Percentiles rank a stretch among this genome's conserved stretches.
These are phyloP conservation scores for Trypanosoma scelopori DNA, from an alignment of 208 protist species.

Conservation along the genomic window DNA sequence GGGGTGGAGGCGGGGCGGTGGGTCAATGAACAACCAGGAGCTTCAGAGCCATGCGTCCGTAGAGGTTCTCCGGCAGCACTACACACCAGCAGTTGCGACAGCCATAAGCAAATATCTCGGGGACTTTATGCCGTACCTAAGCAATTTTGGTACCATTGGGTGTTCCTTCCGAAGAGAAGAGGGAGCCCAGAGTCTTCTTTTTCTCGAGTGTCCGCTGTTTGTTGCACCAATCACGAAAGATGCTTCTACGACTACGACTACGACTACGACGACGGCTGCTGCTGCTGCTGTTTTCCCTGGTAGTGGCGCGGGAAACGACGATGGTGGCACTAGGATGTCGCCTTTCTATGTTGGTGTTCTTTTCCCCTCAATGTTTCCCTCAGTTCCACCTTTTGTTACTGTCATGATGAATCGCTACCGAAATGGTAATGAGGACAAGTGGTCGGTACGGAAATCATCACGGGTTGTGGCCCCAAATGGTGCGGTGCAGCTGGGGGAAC, in stretches of 20 bases:
- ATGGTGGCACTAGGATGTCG: not conserved
- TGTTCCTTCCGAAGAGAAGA: conserved; percentile 4
- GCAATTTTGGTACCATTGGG: conserved; percentile 21
- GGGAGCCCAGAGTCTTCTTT: conserved; percentile 6
- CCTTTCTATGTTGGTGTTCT: conserved; percentile 15
- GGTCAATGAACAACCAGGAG: conserved; percentile 6
- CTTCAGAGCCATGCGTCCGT: not conserved
- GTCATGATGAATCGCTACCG: not conserved
- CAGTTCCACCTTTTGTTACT: conserved; percentile 11
- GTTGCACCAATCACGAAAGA: conserved; percentile 6
- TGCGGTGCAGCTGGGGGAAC: conserved; percentile 44
- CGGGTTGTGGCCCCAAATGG: conserved; percentile 49
- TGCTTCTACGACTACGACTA: not conserved
- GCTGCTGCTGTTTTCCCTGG: not conserved
- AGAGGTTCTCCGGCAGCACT: conserved; percentile 11
- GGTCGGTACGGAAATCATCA: conserved; percentile 38
- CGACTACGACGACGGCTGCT: too few relatives aligned
- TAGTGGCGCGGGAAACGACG: not conserved
- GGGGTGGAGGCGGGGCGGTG: too few relatives aligned
- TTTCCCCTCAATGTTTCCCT: conserved; percentile 24
- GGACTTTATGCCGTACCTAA: conserved; percentile 25
- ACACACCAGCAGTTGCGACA: conserved; percentile 8
- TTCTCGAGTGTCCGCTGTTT: conserved; percentile 16
- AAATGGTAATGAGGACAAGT: conserved; percentile 3
- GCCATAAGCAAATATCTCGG: conserved; percentile 20